Conservation (phyloP, 2,329 filamentous ascomycete genomes). For the Hirsutella thompsonii region DNA sequence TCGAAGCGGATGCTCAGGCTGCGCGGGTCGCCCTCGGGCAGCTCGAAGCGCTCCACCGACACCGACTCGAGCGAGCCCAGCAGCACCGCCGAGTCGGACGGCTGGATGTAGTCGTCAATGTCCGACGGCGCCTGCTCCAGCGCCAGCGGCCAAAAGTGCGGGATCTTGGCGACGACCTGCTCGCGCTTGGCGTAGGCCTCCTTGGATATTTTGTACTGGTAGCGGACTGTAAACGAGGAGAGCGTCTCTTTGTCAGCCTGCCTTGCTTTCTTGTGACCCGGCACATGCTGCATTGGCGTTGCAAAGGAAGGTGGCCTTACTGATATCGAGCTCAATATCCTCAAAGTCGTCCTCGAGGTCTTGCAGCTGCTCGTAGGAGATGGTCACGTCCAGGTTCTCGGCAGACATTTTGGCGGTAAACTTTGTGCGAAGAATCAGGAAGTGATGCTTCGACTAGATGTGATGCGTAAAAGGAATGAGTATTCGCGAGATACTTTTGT, state of each 20-base stretch:
- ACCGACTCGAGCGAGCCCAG: conserved; percentile 54
- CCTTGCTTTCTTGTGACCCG: too few species aligned
- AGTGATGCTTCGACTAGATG: too few species aligned
- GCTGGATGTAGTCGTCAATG: conserved; percentile 78
- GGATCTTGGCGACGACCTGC: conserved; percentile 57
- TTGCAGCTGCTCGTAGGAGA: conserved; percentile 65
- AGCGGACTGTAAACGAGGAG: conserved; percentile 43
- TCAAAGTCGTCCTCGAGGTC: conserved; percentile 76
- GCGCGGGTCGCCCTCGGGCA: conserved; percentile 65
- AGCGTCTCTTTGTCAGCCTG: background rate
- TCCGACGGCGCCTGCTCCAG: conserved; percentile 77
- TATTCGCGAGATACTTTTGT: too few species aligned
- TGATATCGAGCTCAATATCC: conserved; percentile 67
- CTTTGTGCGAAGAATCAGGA: too few species aligned
- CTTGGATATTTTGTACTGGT: conserved; percentile 54
- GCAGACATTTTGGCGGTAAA: conserved; percentile 17
- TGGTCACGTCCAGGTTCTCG: conserved; percentile 23
- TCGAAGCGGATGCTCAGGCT: conserved; percentile 67
- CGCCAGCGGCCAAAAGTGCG: conserved; percentile 90
- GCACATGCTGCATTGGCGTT: too few species aligned
- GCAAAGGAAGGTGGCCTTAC: conserved; percentile 34
- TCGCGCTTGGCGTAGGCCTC: conserved; percentile 68
- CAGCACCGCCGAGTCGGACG: conserved; percentile 63
- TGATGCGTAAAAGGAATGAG: too few species aligned
- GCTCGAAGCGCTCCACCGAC: conserved; percentile 69